Conservation (phyloP, 176 grass and related monocot species). For the Eleusine coracana region DNA sequence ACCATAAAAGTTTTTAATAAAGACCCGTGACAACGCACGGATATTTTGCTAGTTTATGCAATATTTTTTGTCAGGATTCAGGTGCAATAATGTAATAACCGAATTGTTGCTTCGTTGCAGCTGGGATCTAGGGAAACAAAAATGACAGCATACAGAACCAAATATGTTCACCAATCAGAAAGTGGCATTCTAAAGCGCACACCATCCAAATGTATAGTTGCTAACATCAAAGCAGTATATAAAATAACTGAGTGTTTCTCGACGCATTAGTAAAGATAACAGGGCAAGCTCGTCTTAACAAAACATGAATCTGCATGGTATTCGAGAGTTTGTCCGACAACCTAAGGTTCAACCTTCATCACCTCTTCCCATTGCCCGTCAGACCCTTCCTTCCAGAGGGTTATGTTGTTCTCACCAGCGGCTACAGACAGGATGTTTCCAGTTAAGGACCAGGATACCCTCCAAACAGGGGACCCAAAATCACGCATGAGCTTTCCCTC, state of each 20-base stretch:
- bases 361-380: slow-evolving; percentile 72
- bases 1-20: too few species aligned
- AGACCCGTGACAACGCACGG: too few species aligned
- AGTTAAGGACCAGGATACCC: slow-evolving; percentile 78
- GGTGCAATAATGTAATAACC: too few species aligned
- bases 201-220: not conserved
- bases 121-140: slow-evolving; percentile 2
- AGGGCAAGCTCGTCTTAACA: not conserved
- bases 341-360: slow-evolving; percentile 59
- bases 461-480: slow-evolving; percentile 68
- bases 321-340: not conserved
- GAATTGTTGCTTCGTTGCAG: not conserved
- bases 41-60: too few species aligned
- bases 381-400: slow-evolving; percentile 76
- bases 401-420: slow-evolving; percentile 60
- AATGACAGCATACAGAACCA: slow-evolving; percentile 4
- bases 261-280: not conserved
- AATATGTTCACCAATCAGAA: slow-evolving; percentile 7
- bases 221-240: slow-evolving; percentile 13
- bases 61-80: too few species aligned
- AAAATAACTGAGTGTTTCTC: not conserved
- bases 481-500: slow-evolving; percentile 68
- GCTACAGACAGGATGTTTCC: slow-evolving; percentile 74
- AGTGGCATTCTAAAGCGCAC: not conserved
- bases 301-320: slow-evolving; percentile 31